These are phyloP conservation scores for Pseudonitzschia pungens DNA, from an alignment of 108 stramenopile genomes.

Conservation along the genomic window DNA sequence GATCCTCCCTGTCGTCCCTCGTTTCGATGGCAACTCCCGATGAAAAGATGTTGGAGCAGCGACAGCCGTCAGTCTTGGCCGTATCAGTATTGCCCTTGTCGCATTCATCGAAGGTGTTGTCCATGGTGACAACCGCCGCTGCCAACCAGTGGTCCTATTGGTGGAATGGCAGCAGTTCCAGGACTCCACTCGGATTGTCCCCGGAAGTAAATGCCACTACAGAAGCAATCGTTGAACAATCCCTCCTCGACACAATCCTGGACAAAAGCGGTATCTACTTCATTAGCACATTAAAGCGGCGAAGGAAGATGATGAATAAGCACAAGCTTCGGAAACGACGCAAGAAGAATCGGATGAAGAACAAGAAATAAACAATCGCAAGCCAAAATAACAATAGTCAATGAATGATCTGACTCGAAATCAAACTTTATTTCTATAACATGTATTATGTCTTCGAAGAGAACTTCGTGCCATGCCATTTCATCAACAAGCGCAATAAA, in stretches of 20 bases:
- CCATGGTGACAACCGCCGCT: background rate
- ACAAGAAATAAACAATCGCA: slow-evolving; percentile 43
- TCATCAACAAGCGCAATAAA: too few relatives aligned
- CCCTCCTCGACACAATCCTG: background rate
- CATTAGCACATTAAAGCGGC: slow-evolving; percentile 79
- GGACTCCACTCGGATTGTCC: background rate
- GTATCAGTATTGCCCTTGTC: background rate
- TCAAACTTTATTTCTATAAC: too few relatives aligned
- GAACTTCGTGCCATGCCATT: too few relatives aligned
- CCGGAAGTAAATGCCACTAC: background rate
- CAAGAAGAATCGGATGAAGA: slow-evolving; percentile 79
- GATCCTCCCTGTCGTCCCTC: too few relatives aligned
- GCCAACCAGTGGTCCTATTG: background rate
- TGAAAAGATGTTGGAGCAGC: too few relatives aligned
- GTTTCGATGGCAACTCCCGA: too few relatives aligned
- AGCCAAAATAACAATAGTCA: background rate
- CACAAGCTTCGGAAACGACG: slow-evolving; percentile 86
- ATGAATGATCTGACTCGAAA: background rate
- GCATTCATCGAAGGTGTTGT: background rate
- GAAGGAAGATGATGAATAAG: slow-evolving; percentile 88
- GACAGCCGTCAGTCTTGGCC: background rate
- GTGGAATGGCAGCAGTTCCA: background rate
- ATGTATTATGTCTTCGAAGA: too few relatives aligned
- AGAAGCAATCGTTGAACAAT: background rate
- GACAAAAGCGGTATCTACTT: slow-evolving; percentile 27